These are phyloP conservation scores for Trichosporon asahii DNA, from an alignment of 1,284 basidiomycete genomes.

Conservation along the genomic window DNA sequence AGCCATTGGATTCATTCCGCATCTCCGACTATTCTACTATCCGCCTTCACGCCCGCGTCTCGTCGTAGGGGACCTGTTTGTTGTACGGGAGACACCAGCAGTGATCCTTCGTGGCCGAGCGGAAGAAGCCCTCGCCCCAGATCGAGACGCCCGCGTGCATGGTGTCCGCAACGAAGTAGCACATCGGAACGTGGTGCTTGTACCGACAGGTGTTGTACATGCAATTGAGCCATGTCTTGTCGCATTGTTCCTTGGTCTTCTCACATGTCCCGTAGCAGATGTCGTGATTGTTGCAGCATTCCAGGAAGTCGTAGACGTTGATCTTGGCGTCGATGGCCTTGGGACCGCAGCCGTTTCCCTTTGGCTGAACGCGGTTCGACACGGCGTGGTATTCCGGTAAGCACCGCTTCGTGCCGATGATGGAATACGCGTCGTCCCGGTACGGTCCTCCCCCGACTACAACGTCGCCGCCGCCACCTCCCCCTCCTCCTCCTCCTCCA, in stretches of 20 bases:
- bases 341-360: neutral
- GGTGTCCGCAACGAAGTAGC: neutral
- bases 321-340: neutral
- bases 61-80: too few species aligned
- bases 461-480: neutral
- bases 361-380: neutral
- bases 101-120: neutral
- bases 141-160: neutral
- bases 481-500: neutral
- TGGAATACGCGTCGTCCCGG: neutral
- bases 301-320: neutral
- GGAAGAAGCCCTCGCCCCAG: neutral
- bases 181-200: neutral
- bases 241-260: neutral
- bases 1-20: too few species aligned
- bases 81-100: slow-evolving; percentile 1
- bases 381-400: neutral
- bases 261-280: slow-evolving; percentile 7
- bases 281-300: slow-evolving; percentile 11
- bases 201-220: neutral
- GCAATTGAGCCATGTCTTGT: neutral
- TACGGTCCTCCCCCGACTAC: too few species aligned
- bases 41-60: too few species aligned
- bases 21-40: too few species aligned
- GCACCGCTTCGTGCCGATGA: neutral